These are phyloP conservation scores for Septoria petroselini DNA, from an alignment of 2,329 filamentous ascomycete species.

Conservation along the genomic window DNA sequence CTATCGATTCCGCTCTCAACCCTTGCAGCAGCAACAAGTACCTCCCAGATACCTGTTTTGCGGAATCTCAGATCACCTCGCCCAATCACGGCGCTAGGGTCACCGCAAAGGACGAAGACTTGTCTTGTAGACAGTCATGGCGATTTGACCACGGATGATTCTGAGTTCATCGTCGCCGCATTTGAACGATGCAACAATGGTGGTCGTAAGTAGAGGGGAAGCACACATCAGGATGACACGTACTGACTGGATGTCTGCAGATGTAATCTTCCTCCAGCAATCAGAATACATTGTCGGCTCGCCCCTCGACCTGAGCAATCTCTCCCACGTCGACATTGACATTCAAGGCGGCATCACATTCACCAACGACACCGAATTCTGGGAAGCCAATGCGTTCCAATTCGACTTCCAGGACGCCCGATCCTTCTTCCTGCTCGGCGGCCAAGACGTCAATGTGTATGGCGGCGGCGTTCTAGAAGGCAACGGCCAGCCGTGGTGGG, in stretches of 20 bases:
- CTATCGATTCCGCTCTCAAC: no score
- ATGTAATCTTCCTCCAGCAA: no score
- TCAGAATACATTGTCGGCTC: no score
- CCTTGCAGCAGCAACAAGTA: no score
- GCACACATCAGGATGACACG: no score
- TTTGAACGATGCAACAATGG: constrained; percentile 61
- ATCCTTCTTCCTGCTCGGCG: constrained; percentile 65
- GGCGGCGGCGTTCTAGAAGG: constrained; percentile 64
- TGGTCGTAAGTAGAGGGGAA: constrained; percentile 40
- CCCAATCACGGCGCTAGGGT: constrained; percentile 14
- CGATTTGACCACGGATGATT: constrained; percentile 48
- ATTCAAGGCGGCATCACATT: constrained; percentile 61
- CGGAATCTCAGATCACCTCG: no score
- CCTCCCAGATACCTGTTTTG: no score
- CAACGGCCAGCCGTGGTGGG: constrained; percentile 64
- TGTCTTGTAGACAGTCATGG: constrained; percentile 42
- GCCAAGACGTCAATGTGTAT: constrained; percentile 64
- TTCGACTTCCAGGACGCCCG: constrained; percentile 64
- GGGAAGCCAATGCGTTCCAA: constrained; percentile 62
- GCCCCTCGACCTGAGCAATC: neutral
- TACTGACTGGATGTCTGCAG: no score
- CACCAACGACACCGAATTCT: constrained; percentile 65
- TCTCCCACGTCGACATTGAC: constrained; percentile 39
- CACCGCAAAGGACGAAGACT: constrained; percentile 38
- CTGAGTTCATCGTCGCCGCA: constrained; percentile 52